Conservation (phyloP, 441 rosid genomes). For the Melastoma candidum region DNA sequence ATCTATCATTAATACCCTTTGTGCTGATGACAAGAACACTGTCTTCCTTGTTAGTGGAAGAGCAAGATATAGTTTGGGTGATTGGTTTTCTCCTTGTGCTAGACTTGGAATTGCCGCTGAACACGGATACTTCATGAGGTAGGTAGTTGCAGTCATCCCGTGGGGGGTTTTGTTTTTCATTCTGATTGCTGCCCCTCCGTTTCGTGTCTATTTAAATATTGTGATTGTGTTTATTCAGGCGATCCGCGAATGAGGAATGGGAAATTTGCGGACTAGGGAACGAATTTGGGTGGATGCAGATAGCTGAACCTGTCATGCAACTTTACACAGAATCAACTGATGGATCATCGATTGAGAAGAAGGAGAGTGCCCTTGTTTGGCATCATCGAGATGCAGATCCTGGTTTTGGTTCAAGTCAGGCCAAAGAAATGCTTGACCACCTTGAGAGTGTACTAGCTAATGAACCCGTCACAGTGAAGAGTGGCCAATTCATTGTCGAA, state of each 20-base stretch:
- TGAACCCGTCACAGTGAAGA: conserved; percentile 61
- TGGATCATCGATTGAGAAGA: conserved; percentile 56
- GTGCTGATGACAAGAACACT: conserved; percentile 39
- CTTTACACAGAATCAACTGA: conserved; percentile 66
- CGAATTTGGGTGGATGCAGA: conserved; percentile 64
- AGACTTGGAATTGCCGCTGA: conserved; percentile 68
- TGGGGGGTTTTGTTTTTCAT: background rate
- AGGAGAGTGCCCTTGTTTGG: conserved; percentile 75
- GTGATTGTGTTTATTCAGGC: conserved; percentile 25
- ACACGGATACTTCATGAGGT: conserved; percentile 67
- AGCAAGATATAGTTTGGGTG: conserved; percentile 49
- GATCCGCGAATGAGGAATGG: conserved; percentile 40
- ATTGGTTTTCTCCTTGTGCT: conserved; percentile 61
- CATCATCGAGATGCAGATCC: conserved; percentile 68
- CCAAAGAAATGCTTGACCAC: conserved; percentile 69
- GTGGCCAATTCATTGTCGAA: conserved; percentile 66
- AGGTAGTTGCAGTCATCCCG: background rate
- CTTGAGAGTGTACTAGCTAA: conserved; percentile 68
- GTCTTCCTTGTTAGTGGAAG: conserved; percentile 73
- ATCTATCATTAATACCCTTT: conserved; percentile 39
- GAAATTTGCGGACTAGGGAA: conserved; percentile 35
- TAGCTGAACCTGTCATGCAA: conserved; percentile 66
- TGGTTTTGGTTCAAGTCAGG: conserved; percentile 66
- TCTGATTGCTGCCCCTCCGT: background rate
- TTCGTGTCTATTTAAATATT: background rate